Evolutionary conservation across 495 filamentous ascomycete genomes (phyloP), one percentile per base, ranked within the genome.

Genomic region (Echria macrotheca): DNA sequence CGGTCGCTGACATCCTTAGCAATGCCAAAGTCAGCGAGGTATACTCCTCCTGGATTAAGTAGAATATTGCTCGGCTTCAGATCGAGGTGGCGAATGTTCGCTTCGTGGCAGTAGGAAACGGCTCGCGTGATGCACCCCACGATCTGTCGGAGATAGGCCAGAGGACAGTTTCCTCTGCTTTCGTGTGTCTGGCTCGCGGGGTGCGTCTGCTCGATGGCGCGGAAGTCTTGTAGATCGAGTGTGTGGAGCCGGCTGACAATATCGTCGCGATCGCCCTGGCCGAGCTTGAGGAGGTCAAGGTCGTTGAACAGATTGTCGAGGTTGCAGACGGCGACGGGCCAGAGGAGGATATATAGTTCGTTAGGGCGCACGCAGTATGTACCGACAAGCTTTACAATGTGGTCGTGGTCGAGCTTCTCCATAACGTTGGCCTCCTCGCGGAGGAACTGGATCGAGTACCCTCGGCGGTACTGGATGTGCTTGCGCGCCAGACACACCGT

Each of bases 51-150:
- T 9, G 69, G 55, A 44, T 51, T 59, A 3, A 72, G 54, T 0
- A 72, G 60, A 45, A 72, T 71, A 35, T 72, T 72, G 25, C 61
- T 57, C 3, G 69, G 69, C 45, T 72, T 72, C 19, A 72, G 58
- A 38, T 72, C 69, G 10, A 66, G 61, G 47, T 71, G 69, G 42
- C 69, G 61, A 33, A 72, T 60, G 35, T 66, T 59, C 35, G 61
- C 57, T 9, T 61, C 44, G 37, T 74, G 71, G 32, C 68, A 61
- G 50, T 67, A 70, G 0, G 58, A 54, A n/a, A 73, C 55, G 7
- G 70, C 71, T 8, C 60, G 58, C 1, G 69, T 56, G 23, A 69
- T 60, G 53, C 69, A 72, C 8, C 69, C 68, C 25, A 64, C 57
- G 25, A 66, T 57, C 22, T 58, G 50, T 19, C 55, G 60, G 2